A percentile compares a stretch with the other conserved stretches of the same genome.
These are phyloP conservation scores for Monosporozyma solicola DNA, from an alignment of 805 yeast genomes.

Conservation along the genomic window DNA sequence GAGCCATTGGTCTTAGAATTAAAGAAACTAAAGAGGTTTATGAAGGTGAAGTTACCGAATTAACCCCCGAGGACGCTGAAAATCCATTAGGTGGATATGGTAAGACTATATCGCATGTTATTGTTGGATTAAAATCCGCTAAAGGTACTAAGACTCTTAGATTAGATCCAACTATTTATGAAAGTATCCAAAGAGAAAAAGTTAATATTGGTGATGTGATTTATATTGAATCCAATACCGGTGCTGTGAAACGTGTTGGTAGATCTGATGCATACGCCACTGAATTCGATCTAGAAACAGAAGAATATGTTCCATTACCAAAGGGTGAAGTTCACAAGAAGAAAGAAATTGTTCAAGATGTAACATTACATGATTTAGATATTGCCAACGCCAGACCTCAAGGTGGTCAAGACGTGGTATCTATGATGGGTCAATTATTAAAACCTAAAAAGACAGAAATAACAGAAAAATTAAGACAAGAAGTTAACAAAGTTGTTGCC, in stretches of 20 bases:
- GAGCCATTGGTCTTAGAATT: slow-evolving; percentile 92
- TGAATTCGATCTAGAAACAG: slow-evolving; percentile 96
- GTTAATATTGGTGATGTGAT: slow-evolving; percentile 95
- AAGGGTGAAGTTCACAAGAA: slow-evolving; percentile 98
- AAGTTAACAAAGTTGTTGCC: slow-evolving; percentile 91
- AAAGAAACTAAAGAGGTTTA: slow-evolving; percentile 96
- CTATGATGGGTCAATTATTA: slow-evolving; percentile 94
- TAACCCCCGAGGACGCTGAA: slow-evolving; percentile 92
- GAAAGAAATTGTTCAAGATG: slow-evolving; percentile 96
- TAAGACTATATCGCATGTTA: slow-evolving; percentile 87
- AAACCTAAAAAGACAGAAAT: slow-evolving; percentile 95
- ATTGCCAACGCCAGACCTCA: slow-evolving; percentile 92
- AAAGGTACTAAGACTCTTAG: slow-evolving; percentile 84
- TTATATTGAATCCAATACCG: slow-evolving; percentile 94
- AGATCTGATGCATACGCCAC: slow-evolving; percentile 98
- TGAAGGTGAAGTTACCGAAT: slow-evolving; percentile 95
- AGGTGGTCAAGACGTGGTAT: slow-evolving; percentile 94
- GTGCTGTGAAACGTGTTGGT: slow-evolving; percentile 94
- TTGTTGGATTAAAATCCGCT: slow-evolving; percentile 87
- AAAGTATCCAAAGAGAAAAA: slow-evolving; percentile 88
- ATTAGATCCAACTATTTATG: slow-evolving; percentile 87
- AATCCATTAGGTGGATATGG: slow-evolving; percentile 98
- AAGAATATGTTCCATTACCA: slow-evolving; percentile 96
- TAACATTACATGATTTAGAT: slow-evolving; percentile 91
- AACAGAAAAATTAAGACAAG: slow-evolving; percentile 88